Conservation (phyloP, 257 asterid species). For the Petunia secreta region DNA sequence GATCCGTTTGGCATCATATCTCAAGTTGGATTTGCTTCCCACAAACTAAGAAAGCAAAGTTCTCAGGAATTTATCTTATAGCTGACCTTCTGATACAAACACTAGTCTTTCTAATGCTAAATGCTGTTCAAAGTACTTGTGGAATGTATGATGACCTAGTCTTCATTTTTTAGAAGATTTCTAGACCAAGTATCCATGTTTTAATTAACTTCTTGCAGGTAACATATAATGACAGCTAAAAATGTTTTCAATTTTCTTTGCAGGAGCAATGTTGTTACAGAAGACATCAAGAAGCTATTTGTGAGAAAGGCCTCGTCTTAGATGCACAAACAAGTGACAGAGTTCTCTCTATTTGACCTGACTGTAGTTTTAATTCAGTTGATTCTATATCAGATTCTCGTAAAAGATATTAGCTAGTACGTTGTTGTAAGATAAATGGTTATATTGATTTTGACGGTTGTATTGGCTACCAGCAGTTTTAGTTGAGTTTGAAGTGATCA, state of each 20-base stretch:
- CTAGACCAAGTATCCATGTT: neutral
- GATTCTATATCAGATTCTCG: neutral
- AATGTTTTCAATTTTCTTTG: slow-evolving; percentile 24
- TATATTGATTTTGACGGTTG: neutral
- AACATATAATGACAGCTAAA: neutral
- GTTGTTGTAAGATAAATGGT: neutral
- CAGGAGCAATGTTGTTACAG: slow-evolving; percentile 93
- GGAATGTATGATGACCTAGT: neutral
- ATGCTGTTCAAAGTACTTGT: neutral
- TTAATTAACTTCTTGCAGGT: slow-evolving; percentile 1
- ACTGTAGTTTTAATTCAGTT: slow-evolving; percentile 7
- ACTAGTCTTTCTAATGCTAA: neutral
- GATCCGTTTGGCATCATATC: neutral
- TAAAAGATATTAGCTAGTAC: neutral
- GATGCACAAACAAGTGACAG: slow-evolving; percentile 8
- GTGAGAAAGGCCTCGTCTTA: slow-evolving; percentile 57
- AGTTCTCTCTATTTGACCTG: neutral
- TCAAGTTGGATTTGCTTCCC: slow-evolving; percentile 9
- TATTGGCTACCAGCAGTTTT: neutral
- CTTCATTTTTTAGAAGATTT: neutral
- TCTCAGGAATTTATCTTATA: neutral
- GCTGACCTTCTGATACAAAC: neutral
- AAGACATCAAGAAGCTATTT: slow-evolving; percentile 84
- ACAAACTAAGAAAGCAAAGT: neutral
- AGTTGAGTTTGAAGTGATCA: slow-evolving; percentile 21